Evolutionary conservation across 495 filamentous ascomycete genomes (phyloP), one percentile per base, ranked within the genome.

Genomic region (Astrothelium macrocarpum): DNA sequence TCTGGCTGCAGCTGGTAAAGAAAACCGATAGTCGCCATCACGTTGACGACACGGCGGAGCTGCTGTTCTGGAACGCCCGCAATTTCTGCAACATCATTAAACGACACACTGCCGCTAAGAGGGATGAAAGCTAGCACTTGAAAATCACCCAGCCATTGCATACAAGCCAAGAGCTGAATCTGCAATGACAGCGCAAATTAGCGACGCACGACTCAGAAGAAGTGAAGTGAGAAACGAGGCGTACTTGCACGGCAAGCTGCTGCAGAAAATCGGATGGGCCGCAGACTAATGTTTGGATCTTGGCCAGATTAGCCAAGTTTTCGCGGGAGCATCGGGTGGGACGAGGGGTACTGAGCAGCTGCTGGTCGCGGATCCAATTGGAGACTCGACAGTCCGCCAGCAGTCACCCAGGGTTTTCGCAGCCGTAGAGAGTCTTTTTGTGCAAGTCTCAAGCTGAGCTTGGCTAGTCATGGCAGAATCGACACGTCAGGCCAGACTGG

Each of bases 51-150:
- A 1, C 75, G 73, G 12, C 59, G 43, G 0, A 79, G 69, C 53
- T 77, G 71, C 2, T 31, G 61, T 60, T 75, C 77, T 7, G 77
- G 73, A 0, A 74, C 71, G 25, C 63, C 68, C 0, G 68, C 65
- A 16, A 79, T 64, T 3, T 76, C 74, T 1, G 78, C 75, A 14
- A 80, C 66, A 29, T 80, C 77, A 45, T 71, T 70, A 42, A 70
- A 63, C 3, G 71, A 67, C 14, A 75, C 69, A 45, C 66, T 73
- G 32, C 70, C 73, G 12, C 32, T 46, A 1, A 75, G 71, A 0
- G 75, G 78, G 18, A 80, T 77, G 60, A 70, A 76, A 16, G 78
- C 77, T 1, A 77, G 73, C 5, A 80, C 70, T 59, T 78, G 76
- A 60, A 76, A 77, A 36, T 79, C 74, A 2, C 75, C 73, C 14